phyloP scores from a whole-genome alignment of 140 eudicot species.

The Anethum foeniculum region DNA sequence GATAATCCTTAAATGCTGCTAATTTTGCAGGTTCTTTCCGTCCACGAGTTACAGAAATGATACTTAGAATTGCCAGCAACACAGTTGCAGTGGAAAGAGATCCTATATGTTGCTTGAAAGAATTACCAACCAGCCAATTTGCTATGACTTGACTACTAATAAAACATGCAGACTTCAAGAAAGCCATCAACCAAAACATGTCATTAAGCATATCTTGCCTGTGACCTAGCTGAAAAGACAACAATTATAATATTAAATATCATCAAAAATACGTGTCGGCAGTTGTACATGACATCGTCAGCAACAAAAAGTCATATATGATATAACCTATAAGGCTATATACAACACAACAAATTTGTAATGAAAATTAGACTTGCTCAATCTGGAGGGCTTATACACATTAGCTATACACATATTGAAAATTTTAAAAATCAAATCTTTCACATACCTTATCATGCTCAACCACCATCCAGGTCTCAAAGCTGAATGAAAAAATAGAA shows the following conservation, averaged over 20 bases:
- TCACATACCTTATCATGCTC: slow-evolving; percentile 85
- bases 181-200: slow-evolving; percentile 89
- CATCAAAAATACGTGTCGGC: not conserved
- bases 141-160: slow-evolving; percentile 72
- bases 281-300: not conserved
- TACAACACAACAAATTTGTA: not conserved
- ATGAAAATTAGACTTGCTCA: not conserved
- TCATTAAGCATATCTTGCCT: slow-evolving; percentile 78
- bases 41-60: slow-evolving; percentile 35
- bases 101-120: slow-evolving; percentile 27
- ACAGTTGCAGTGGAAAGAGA: slow-evolving; percentile 47
- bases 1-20: slow-evolving; percentile 47
- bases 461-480: slow-evolving; percentile 90
- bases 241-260: not conserved
- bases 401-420: not conserved
- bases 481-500: slow-evolving; percentile 60
- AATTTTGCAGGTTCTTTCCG: slow-evolving; percentile 47
- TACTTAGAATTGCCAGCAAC: slow-evolving; percentile 39
- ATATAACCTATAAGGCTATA: not conserved
- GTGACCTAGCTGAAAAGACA: slow-evolving; percentile 63
- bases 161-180: slow-evolving; percentile 61
- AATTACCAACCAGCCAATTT: slow-evolving; percentile 51
- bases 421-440: not conserved
- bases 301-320: not conserved
- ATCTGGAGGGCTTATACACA: not conserved